Conservation (phyloP, 202 grass and related monocot species). For the Saccharum hybrid region DNA sequence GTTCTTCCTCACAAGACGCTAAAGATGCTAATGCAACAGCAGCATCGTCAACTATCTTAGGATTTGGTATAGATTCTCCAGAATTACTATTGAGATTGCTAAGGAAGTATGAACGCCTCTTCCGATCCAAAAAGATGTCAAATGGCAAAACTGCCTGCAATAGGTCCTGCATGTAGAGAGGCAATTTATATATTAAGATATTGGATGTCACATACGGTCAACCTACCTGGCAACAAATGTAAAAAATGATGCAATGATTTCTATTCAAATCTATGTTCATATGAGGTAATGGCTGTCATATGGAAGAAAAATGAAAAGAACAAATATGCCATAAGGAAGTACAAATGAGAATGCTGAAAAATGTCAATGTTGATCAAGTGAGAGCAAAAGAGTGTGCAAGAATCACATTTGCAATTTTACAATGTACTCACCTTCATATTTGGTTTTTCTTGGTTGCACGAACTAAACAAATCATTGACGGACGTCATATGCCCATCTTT, state of each 20-base stretch:
- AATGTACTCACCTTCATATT: constrained; percentile 66
- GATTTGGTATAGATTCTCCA: constrained; percentile 58
- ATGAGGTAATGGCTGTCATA: constrained; percentile 6
- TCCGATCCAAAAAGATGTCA: constrained; percentile 90
- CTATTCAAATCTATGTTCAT: constrained; percentile 35
- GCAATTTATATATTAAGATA: constrained; percentile 25
- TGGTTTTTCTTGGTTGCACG: constrained; percentile 60
- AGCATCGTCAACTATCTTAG: constrained; percentile 73
- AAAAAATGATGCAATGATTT: constrained; percentile 33
- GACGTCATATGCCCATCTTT: constrained; percentile 53
- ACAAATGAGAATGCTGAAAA: constrained; percentile 21
- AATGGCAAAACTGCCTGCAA: constrained; percentile 96
- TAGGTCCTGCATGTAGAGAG: constrained; percentile 68
- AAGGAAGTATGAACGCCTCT: constrained; percentile 78
- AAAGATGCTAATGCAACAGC: constrained; percentile 87
- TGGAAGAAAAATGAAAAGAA: background rate
- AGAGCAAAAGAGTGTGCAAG: constrained; percentile 34
- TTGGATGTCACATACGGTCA: background rate
- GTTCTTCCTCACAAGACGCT: constrained; percentile 91
- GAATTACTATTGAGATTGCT: constrained; percentile 82
- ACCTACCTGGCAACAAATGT: constrained; percentile 12
- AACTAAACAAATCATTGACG: constrained; percentile 53
- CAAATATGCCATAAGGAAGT: constrained; percentile 7
- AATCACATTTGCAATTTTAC: constrained; percentile 39
- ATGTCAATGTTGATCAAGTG: constrained; percentile 23